phyloP scores from a whole-genome alignment of 2,329 filamentous ascomycete species.

The Rosellinia necatrix region DNA sequence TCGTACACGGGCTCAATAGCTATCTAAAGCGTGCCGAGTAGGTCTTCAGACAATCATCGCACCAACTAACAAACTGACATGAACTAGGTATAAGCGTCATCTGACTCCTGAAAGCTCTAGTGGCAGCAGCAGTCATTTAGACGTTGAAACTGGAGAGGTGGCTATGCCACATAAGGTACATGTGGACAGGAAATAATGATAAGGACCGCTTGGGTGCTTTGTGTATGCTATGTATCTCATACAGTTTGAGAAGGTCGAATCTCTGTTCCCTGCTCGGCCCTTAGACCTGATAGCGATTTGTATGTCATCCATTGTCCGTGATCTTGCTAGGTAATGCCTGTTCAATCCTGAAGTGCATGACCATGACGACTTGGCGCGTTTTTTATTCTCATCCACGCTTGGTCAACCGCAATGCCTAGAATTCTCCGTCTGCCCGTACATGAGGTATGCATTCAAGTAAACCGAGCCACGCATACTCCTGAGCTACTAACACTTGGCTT shows the following conservation, averaged over 20 bases:
- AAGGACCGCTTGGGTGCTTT: constrained; percentile 6
- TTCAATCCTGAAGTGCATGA: constrained; percentile 6
- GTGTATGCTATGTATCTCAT: constrained; percentile 6
- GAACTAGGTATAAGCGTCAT: constrained; percentile 10
- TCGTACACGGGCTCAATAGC: constrained; percentile 32
- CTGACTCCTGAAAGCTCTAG: constrained; percentile 3
- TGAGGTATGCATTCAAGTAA: constrained; percentile 7
- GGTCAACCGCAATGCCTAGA: constrained; percentile 4
- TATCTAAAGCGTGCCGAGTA: constrained; percentile 33
- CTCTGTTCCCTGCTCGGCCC: constrained; percentile 3
- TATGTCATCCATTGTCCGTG: constrained; percentile 2
- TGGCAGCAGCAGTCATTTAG: constrained; percentile 3
- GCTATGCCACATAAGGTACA: constrained; percentile 8
- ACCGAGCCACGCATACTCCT: constrained; percentile 1
- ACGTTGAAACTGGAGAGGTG: constrained; percentile 7
- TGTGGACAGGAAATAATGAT: constrained; percentile 6
- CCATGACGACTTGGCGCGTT: constrained; percentile 6
- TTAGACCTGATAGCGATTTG: constrained; percentile 9
- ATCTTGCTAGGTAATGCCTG: constrained; percentile 9
- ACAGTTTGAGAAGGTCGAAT: constrained; percentile 3
- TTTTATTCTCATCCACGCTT: constrained; percentile 9
- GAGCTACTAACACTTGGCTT: constrained; percentile 9
- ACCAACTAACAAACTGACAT: constrained; percentile 13
- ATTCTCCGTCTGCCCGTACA: constrained; percentile 7
- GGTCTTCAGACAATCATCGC: constrained; percentile 20